phyloP scores from a whole-genome alignment of 2,329 filamentous ascomycete species.

The Alternaria consortialis region DNA sequence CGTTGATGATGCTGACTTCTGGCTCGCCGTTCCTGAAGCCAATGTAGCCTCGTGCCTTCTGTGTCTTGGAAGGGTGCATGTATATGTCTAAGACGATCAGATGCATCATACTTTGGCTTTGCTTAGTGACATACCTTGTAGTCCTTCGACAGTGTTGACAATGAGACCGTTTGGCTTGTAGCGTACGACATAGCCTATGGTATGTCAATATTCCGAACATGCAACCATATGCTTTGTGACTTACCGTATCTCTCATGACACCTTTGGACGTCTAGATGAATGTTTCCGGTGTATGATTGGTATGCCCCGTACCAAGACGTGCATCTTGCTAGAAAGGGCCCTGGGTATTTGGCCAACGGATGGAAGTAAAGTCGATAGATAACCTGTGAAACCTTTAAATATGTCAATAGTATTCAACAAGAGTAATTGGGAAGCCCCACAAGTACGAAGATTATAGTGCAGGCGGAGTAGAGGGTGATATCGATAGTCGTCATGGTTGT shows the following conservation, averaged over 20 bases:
- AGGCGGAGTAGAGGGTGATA: background rate
- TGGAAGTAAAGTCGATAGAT: conserved; percentile 12
- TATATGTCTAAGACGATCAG: background rate
- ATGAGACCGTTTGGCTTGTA: conserved; percentile 12
- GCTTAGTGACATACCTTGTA: conserved; percentile 3
- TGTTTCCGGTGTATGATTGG: conserved; percentile 8
- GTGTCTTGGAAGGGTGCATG: background rate
- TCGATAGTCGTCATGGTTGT: background rate
- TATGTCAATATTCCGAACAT: background rate
- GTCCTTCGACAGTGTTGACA: conserved; percentile 5
- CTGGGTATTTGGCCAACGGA: conserved; percentile 1
- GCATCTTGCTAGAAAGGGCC: conserved; percentile 6
- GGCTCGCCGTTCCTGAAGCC: background rate
- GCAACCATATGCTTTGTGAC: background rate
- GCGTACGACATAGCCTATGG: conserved; percentile 6
- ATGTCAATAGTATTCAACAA: too few relatives aligned
- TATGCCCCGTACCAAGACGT: conserved; percentile 7
- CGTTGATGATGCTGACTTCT: conserved; percentile 1
- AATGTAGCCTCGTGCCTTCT: background rate
- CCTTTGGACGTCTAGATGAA: conserved; percentile 1
- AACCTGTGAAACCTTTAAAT: too few relatives aligned
- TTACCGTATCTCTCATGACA: conserved; percentile 12
- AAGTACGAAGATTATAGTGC: background rate
- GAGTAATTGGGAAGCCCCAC: background rate
- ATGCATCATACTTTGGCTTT: background rate